A percentile compares a stretch with the other conserved stretches of the same genome.
Evolutionary conservation across 2,329 filamentous ascomycete species (phyloP).

Genomic region (Clarireedia sp.): DNA sequence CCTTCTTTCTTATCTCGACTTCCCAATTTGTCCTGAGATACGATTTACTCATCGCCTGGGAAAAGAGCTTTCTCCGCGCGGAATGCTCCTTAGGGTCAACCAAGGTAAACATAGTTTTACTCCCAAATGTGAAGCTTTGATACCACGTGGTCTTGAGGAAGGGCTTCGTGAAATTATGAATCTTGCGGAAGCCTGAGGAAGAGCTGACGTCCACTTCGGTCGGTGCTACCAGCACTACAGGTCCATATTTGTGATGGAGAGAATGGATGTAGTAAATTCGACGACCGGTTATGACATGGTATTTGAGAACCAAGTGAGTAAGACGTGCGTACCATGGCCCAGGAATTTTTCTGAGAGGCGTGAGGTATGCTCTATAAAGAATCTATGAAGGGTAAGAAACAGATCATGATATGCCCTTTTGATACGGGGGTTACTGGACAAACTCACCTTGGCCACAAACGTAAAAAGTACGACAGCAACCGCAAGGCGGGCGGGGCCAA

Average conservation of each 20-base stretch:
- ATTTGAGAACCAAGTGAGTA: background rate
- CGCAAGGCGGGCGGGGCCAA: too few species aligned
- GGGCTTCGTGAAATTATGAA: background rate
- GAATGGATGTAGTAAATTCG: background rate
- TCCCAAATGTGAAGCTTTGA: fast-evolving
- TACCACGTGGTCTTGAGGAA: slow-evolving; percentile 1
- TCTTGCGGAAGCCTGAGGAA: background rate
- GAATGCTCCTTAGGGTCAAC: background rate
- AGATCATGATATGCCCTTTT: too few species aligned
- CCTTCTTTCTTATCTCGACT: slow-evolving; percentile 18
- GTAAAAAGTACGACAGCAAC: too few species aligned
- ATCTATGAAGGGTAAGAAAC: background rate
- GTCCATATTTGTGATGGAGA: background rate
- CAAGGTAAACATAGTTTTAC: background rate
- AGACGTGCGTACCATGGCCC: slow-evolving; percentile 1
- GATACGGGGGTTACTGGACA: too few species aligned
- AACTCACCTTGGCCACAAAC: too few species aligned
- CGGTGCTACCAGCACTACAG: background rate
- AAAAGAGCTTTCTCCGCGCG: background rate
- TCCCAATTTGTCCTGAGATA: background rate
- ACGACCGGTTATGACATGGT: background rate
- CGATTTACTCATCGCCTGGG: background rate
- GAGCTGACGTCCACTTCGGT: background rate
- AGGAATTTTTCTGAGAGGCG: background rate
- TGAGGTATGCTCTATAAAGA: background rate